These are phyloP conservation scores for Dryas integrifolia DNA, from an alignment of 331 rosid genomes.

Conservation along the genomic window DNA sequence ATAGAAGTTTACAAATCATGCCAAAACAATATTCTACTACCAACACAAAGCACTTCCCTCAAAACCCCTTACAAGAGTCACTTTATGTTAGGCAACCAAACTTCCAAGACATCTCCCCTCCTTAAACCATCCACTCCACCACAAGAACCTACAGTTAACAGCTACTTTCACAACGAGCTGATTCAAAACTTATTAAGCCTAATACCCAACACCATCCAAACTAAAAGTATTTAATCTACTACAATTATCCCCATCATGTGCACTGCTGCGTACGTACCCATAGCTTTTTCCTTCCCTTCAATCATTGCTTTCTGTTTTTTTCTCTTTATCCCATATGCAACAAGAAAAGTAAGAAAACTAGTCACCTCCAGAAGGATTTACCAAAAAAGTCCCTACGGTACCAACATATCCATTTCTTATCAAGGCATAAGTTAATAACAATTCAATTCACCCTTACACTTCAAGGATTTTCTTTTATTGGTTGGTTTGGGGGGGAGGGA, in stretches of 20 bases:
- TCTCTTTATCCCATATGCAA: not conserved
- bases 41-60: not conserved
- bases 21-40: not conserved
- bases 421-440: not conserved
- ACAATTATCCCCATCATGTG: not conserved
- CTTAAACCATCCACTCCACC: constrained; percentile 13
- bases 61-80: not conserved
- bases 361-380: not conserved
- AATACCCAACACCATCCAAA: constrained; percentile 1
- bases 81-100: constrained; percentile 1
- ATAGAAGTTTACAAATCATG: not conserved
- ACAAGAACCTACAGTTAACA: not conserved
- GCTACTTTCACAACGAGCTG: not conserved
- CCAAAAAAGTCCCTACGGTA: not conserved
- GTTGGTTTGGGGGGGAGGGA: not conserved
- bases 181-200: not conserved
- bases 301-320: not conserved
- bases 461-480: not conserved
- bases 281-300: not conserved
- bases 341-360: not conserved
- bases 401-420: not conserved
- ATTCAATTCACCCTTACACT: too few relatives aligned
- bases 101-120: constrained; percentile 2
- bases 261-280: not conserved
- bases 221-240: not conserved